phyloP scores from a whole-genome alignment of 2,329 filamentous ascomycete genomes.

The Aspergillus fijiensis region DNA sequence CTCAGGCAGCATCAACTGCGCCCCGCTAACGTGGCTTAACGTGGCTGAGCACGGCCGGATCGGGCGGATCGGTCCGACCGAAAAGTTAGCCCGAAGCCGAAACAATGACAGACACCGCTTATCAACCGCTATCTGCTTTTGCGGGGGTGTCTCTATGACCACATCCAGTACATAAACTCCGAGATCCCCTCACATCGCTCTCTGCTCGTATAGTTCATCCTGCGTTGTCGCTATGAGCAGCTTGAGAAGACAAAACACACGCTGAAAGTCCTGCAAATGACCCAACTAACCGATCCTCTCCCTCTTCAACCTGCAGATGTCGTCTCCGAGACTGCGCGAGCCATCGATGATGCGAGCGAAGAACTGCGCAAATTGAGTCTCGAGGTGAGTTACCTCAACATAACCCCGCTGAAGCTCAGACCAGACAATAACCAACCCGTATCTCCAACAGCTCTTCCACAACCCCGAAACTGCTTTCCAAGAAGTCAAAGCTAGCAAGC shows the following conservation, averaged over 20 bases:
- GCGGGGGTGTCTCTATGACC: background rate
- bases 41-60: background rate
- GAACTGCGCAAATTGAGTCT: background rate
- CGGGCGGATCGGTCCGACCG: background rate
- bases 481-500: background rate
- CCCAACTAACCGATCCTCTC: background rate
- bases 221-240: too few species aligned
- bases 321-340: background rate
- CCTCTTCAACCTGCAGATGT: background rate
- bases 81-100: background rate
- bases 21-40: background rate
- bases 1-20: background rate
- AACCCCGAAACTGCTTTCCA: background rate
- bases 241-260: too few species aligned
- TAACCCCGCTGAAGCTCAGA: too few species aligned
- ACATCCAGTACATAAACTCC: too few species aligned
- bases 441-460: background rate
- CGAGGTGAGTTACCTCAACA: background rate
- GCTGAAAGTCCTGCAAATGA: background rate
- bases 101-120: background rate
- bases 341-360: constrained; percentile 1
- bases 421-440: background rate
- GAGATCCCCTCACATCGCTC: too few species aligned
- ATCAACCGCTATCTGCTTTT: background rate
- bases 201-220: too few species aligned